Base-by-base conservation (phyloP, 768 basidiomycete genomes). In the Mycena vitilis region DNA sequence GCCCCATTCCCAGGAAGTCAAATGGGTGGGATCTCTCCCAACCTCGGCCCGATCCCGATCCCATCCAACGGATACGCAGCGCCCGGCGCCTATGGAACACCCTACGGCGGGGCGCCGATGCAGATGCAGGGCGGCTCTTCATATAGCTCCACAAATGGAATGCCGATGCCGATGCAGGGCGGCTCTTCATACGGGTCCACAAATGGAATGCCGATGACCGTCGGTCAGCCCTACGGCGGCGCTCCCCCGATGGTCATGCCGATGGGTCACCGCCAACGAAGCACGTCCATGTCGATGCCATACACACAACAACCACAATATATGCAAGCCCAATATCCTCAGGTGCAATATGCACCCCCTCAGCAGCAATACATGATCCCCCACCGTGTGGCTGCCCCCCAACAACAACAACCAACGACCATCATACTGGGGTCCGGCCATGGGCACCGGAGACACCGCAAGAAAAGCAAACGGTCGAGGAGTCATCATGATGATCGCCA, bases 271-370 rank as follows among this genome's bases (percentile, higher is more conserved):
- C 60, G 60, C 0, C 66, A 40, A 25, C 77, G 81, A 60, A 81
- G 78, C 58, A 72, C 75, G 25, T 82, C 83, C 8, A 78, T 79
- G 66, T 80, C 82, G 23, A 81, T 82, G 52, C 72, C 79, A 9
- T 77, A 77, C 51, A 71, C 57, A 11, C 30, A 30, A 30, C 68
- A 63, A 22, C 37, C 40, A 6, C 68, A 69, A 25, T 72, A 30
- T 5, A 2, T 30, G 5, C 68, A 64, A 18, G 47, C 40, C 5
- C 68, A 69, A 30, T 72, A 72, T 63, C 60, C 62, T 10, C 73
- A 70, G 44, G 64, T 68, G 7, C 72, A 71, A 55, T 72, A 73
- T 38, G 60, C 42, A 18, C 63, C 52, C 25, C 58, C 53, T 40
- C 63, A 55, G 23, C 64, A 56, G 51, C 40, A 40, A 10, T 15